phyloP scores from a whole-genome alignment of 371 early-diverging fungal species.

The Gilbertella persicaria region DNA sequence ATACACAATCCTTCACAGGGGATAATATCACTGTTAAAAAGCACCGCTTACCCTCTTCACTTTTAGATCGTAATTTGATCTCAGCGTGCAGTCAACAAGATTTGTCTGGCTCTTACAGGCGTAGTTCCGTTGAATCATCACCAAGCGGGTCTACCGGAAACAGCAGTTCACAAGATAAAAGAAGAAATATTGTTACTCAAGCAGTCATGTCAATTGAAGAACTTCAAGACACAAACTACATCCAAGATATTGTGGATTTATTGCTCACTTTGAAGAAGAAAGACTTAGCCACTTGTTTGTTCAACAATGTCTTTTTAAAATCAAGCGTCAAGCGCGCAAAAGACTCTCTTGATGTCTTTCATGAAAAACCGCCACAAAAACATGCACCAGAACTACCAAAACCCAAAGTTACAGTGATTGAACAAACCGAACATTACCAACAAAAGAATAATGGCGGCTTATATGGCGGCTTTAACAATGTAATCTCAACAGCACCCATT shows the following conservation, averaged over 20 bases:
- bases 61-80: background rate
- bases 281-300: slow-evolving; percentile 49
- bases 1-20: background rate
- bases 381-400: background rate
- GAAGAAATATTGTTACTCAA: slow-evolving; percentile 20
- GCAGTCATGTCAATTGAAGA: slow-evolving; percentile 13
- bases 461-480: background rate
- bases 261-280: slow-evolving; percentile 47
- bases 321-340: slow-evolving; percentile 42
- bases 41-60: background rate
- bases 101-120: slow-evolving; percentile 29
- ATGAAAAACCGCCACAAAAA: slow-evolving; percentile 27
- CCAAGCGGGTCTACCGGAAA: slow-evolving; percentile 34
- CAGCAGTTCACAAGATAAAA: slow-evolving; percentile 26
- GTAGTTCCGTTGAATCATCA: slow-evolving; percentile 40
- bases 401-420: too few species aligned
- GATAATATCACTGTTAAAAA: background rate
- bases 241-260: slow-evolving; percentile 49
- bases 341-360: slow-evolving; percentile 42
- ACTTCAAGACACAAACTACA: slow-evolving; percentile 8
- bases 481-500: background rate
- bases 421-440: slow-evolving; percentile 3
- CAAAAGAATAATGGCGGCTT: background rate
- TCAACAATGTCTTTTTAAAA: slow-evolving; percentile 44
- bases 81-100: background rate